Conservation (phyloP, 2,329 filamentous ascomycete genomes). For the Onygenales sp. region DNA sequence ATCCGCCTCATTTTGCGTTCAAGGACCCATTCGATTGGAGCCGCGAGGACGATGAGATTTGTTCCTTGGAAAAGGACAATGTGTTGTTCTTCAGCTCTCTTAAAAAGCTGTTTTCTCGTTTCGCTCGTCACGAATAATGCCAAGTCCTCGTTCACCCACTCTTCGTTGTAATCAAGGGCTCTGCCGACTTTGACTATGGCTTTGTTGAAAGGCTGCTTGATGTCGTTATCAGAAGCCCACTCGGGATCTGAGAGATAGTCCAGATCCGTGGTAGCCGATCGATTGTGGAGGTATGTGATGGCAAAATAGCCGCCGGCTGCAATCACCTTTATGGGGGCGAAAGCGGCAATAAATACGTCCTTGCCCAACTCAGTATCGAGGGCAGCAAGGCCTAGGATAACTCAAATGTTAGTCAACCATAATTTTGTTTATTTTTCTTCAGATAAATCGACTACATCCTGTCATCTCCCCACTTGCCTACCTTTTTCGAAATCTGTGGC, state of each 20-base stretch:
- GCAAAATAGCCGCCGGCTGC: conserved; percentile 23
- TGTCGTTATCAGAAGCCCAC: conserved; percentile 23
- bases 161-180: conserved; percentile 14
- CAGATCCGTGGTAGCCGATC: conserved; percentile 23
- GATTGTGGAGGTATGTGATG: conserved; percentile 20
- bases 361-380: conserved; percentile 23
- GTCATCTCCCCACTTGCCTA: neutral
- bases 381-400: conserved; percentile 17
- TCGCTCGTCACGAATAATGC: conserved; percentile 20
- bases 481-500: conserved; percentile 2
- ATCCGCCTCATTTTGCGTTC: conserved; percentile 26
- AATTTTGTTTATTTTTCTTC: neutral
- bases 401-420: neutral
- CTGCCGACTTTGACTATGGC: conserved; percentile 17
- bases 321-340: conserved; percentile 24
- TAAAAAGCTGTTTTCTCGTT: conserved; percentile 17
- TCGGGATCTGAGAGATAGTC: conserved; percentile 25
- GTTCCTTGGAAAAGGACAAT: conserved; percentile 22
- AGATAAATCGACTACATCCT: neutral
- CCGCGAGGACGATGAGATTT: conserved; percentile 21
- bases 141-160: conserved; percentile 26
- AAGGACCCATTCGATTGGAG: conserved; percentile 26
- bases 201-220: conserved; percentile 18
- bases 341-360: conserved; percentile 21
- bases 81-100: conserved; percentile 21